A percentile compares a stretch with the other conserved stretches of the same genome.
These are phyloP conservation scores for Cadophora luteo-olivacea DNA, from an alignment of 2,329 filamentous ascomycete species.

Conservation along the genomic window DNA sequence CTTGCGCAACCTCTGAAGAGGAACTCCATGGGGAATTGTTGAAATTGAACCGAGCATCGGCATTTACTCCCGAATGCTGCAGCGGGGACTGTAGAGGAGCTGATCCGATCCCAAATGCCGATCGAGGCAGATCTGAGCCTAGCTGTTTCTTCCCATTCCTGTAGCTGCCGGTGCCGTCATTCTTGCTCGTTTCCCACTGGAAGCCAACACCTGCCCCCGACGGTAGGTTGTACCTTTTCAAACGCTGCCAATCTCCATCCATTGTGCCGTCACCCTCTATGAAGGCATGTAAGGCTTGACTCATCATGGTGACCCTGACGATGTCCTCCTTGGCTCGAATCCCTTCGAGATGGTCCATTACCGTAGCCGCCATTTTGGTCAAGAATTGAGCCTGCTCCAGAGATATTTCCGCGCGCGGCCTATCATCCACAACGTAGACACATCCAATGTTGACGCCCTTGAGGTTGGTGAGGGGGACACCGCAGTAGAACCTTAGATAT, in stretches of 20 bases:
- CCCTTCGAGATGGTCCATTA: conserved; percentile 67
- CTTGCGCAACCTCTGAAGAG: conserved; percentile 25
- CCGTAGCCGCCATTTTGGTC: conserved; percentile 59
- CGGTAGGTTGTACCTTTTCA: conserved; percentile 36
- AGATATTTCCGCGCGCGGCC: conserved; percentile 57
- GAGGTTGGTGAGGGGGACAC: conserved; percentile 37
- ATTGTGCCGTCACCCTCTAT: conserved; percentile 51
- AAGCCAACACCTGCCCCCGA: conserved; percentile 35
- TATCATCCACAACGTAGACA: conserved; percentile 58
- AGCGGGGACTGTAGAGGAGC: conserved; percentile 30
- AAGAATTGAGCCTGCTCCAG: conserved; percentile 59
- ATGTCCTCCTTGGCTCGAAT: conserved; percentile 58
- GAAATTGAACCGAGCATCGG: conserved; percentile 29
- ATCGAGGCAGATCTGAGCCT: neutral
- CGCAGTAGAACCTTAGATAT: conserved; percentile 38
- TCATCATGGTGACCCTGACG: conserved; percentile 58
- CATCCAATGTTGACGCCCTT: conserved; percentile 39
- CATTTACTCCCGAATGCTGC: conserved; percentile 26
- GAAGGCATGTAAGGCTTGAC: conserved; percentile 58
- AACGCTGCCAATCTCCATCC: conserved; percentile 38
- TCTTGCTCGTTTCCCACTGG: conserved; percentile 35
- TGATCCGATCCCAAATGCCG: neutral
- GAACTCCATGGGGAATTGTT: conserved; percentile 38
- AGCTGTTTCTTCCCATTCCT: conserved; percentile 23
- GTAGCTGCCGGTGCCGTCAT: conserved; percentile 25